Percentiles rank a stretch among this genome's conserved stretches.
phyloP scores from a whole-genome alignment of 805 yeast genomes.

The Candida coleopterorum region DNA sequence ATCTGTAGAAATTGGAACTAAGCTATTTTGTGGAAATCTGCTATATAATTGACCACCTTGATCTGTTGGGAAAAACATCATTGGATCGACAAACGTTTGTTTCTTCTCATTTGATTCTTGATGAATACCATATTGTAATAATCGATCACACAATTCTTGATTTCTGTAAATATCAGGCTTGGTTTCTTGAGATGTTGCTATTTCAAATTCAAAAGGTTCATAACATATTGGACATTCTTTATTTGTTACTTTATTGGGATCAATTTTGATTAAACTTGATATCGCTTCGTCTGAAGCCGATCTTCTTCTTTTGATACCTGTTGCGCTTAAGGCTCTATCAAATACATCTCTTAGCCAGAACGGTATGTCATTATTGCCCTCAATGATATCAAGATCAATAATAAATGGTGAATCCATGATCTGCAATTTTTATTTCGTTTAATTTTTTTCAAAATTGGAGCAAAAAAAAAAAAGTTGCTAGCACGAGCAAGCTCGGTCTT shows the following conservation, averaged over 20 bases:
- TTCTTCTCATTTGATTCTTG: constrained; percentile 8
- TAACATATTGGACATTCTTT: constrained; percentile 39
- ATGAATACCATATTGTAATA: neutral
- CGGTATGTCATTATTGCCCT: constrained; percentile 21
- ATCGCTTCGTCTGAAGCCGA: constrained; percentile 37
- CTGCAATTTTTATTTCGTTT: too few species aligned
- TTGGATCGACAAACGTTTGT: constrained; percentile 25
- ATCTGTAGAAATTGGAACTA: constrained; percentile 16
- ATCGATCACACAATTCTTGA: neutral
- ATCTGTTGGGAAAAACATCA: constrained; percentile 29
- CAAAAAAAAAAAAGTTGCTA: too few species aligned
- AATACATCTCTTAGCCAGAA: constrained; percentile 30
- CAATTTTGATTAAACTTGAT: constrained; percentile 25
- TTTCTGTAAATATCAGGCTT: neutral
- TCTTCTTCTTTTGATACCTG: constrained; percentile 19
- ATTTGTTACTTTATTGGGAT: constrained; percentile 12
- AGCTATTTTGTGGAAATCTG: constrained; percentile 24
- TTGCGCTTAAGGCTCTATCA: constrained; percentile 29
- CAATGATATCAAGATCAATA: constrained; percentile 6
- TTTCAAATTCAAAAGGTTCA: constrained; percentile 18
- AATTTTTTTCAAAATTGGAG: too few species aligned
- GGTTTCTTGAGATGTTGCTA: neutral
- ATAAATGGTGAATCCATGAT: constrained; percentile 5
- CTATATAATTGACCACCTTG: constrained; percentile 19
- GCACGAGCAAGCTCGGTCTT: too few species aligned